Evolutionary conservation across 768 basidiomycete genomes (phyloP), one percentile per base, ranked within the genome.

Genomic region (Trametes sanguinea): DNA sequence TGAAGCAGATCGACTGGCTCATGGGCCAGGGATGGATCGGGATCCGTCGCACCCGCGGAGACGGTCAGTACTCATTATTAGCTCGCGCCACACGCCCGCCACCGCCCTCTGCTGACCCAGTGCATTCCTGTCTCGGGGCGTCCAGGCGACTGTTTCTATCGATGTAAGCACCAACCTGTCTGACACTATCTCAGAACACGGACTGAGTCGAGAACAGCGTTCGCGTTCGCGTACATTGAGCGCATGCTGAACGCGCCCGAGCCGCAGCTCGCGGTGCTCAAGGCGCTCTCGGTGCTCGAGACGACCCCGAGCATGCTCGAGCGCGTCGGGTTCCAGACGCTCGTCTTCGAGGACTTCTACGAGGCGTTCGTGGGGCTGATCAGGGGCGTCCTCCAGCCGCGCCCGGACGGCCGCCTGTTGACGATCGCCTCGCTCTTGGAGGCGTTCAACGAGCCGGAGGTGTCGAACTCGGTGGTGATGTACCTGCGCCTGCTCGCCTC

Each of bases 81-180:
- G 47, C 56, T 71, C 37, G 51, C 42, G 53, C 45, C 44, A 44
- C 29, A 22, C 27, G 58, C 30, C 54, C 44, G 60, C 39, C 61
- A 37, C 17, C 8, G 51, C 4, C n/a, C 52, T 43, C 42, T 1
- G 22, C 33, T 37, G 22, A 47, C 47, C 22, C 35, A 13, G 1
- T 30, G 4, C 35, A 6, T 3, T n/a, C 39, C 39, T 13, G 32
- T 29, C 51, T 10, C 11, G 5, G n/a, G 22, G 32, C 54, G 16
- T 29, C 8, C 46, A 85, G 94, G 95, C 0, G 91, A 92, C 72
- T 96, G 95, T 72, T 96, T 95, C 74, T 97, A 95, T 73, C 81
- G 94, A 81, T 88, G 92, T 92, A 71, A 80, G 76, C 71, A 58
- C 42, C 22, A 29, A 27, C 16, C 29, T 50, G 40, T n/a, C 37